Conservation (phyloP, 257 asterid species). For the Primulina eburnea region DNA sequence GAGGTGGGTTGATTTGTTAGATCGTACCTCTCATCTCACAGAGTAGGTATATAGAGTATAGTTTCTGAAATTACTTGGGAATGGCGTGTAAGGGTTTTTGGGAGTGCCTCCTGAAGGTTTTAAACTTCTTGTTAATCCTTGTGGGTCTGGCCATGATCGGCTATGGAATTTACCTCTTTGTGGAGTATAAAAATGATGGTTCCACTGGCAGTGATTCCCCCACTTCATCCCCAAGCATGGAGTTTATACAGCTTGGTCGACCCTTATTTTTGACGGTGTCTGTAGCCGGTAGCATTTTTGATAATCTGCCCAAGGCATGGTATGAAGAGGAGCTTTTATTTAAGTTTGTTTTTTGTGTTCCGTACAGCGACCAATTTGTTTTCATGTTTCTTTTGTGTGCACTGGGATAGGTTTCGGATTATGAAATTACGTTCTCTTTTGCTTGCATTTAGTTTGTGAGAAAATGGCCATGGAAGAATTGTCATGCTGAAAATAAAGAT, state of each 20-base stretch:
- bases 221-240: slow-evolving; percentile 27
- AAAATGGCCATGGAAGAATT: background rate
- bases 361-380: background rate
- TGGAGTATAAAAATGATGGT: slow-evolving; percentile 32
- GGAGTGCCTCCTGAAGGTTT: slow-evolving; percentile 50
- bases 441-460: background rate
- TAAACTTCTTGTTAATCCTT: slow-evolving; percentile 45
- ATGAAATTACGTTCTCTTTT: background rate
- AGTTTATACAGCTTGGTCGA: slow-evolving; percentile 42
- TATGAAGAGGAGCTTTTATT: slow-evolving; percentile 19
- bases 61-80: background rate
- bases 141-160: slow-evolving; percentile 56
- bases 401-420: no score
- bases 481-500: background rate
- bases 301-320: slow-evolving; percentile 61
- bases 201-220: slow-evolving; percentile 32
- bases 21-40: background rate
- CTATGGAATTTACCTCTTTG: slow-evolving; percentile 44
- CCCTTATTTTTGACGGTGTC: slow-evolving; percentile 51
- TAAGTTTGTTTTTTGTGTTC: background rate
- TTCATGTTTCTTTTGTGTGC: background rate
- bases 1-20: background rate
- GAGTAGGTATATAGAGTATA: background rate
- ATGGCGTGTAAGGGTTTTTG: background rate
- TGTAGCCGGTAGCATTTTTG: slow-evolving; percentile 30